Evolutionary conservation across 31 red algal genomes (phyloP), one percentile per base, ranked within the genome.

Genomic region (Asparagopsis taxiformis): DNA sequence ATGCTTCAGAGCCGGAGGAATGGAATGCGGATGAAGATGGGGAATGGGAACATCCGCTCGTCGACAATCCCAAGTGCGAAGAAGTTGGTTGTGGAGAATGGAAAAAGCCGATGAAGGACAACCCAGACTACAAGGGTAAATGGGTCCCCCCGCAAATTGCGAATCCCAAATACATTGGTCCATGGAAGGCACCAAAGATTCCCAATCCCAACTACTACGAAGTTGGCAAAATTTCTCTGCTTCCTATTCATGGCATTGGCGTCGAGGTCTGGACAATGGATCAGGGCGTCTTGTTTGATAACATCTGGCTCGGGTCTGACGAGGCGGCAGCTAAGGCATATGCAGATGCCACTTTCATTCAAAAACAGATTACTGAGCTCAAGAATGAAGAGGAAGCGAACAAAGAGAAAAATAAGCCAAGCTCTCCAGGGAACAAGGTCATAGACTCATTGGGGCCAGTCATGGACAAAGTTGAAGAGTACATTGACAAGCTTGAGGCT

Each of bases 201-300:
- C 55, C 83, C 17, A 98, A 98, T 64, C 84, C 90, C 4, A 90
- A 93, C 17, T 87, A 98, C 65, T 98, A 89, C 68, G 74, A 89
- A 20, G 63, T 90, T 52, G 20, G 20, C 1, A 67, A 90, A 3
- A 72, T 72, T 5, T 11, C 55, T n/a, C 19, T 98, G 51, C 89
- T 89, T 50, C 84, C 89, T 1, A 60, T 98, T 6, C 38, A 37
- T 22, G 94, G 68, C 0, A 65, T 93, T 46, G 94, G 80, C 21
- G 59, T 93, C 11, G 94, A 98, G 38, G 85, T 98, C 22, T 98
- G 94, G 94, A 93, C 83, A 3, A 98, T 98, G 94, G 91, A 98
- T 50, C 85, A 98, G 70, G 94, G 89, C 31, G 77, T 93, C 32
- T 46, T 90, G 33, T 98, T 98, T 59, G 94, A 98, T 35, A 98